Base-by-base conservation (phyloP, 345 rosid genomes). In the Garcia nutans region DNA sequence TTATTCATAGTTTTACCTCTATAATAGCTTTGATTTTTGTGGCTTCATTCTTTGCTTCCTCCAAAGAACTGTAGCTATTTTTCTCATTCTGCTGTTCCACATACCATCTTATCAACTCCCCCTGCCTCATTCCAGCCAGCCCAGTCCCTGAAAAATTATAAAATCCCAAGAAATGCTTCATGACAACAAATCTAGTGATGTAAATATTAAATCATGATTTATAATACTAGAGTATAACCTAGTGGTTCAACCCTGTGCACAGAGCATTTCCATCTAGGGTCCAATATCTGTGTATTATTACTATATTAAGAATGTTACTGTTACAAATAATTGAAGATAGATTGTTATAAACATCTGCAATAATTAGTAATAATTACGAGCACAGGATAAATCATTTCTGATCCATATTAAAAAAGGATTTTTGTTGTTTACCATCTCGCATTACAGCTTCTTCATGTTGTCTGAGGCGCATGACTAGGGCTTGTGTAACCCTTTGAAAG, bases 11-110 rank as follows among this genome's bases (percentile, higher is more conserved):
- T 63, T 65, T 65, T 85, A 90, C 99, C 99, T 96, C 98, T 74
- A 96, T 92, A 72, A 93, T 89, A 26, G 95, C 91, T 85, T 88
- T 89, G 73, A 96, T 78, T 71, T 84, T 82, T 56, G 85, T 80
- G 59, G 90, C 85, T 83, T 96, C 99, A 66, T 76, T 79, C 60
- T 86, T 89, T 20, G 87, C 98, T 83, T 93, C 89, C 76, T 87
- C 88, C 72, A 84, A 82, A 9, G 92, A 89, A 78, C 80, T 88
- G 85, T 90, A 92, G 80, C 78, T 89, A 77, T 89, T 89, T 80
- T 89, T 93, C 87, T 93, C 89, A 65, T 92, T 92, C 82, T 96
- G 99, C 75, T 93, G 96, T 55, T 88, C 91, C 45, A 93, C 85
- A 76, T 92, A 93, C 99, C 98, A 96, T 73, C 83, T 84, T 62